Base-by-base conservation (phyloP, 495 filamentous ascomycete species). In the Daldinia grandis region DNA sequence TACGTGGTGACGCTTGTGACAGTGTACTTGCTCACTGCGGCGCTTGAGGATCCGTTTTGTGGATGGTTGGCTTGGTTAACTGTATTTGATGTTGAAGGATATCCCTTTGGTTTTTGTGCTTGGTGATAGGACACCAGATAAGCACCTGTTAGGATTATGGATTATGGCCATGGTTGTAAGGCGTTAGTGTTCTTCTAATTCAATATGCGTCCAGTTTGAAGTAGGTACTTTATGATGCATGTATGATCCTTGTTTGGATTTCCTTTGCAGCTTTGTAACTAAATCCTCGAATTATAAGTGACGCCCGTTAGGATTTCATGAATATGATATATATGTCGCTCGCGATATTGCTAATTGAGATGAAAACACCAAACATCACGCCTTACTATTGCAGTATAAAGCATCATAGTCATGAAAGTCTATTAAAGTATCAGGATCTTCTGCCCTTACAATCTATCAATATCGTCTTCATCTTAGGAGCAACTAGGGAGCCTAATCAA, bases 401-500 rank as follows among this genome's bases (percentile, higher is more conserved):
- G 19, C 19, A 47, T 21, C 19, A 1, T 4, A 10, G 24, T 12
- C 7, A 10, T 21, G 19, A 5, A 47, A 5, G 42, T 21, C 3
- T 47, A 21, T 47, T 44, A 7, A 21, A 8, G 17, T 4, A 8
- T 24, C 8, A 21, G 21, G 19, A 9, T 4, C 4, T 9, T 2
- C 2, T 56, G n/a, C 5, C 15, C 9, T 30, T 31, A 5, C 5
- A 9, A 10, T 55, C 14, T 42, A 55, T 54, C 14, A 28, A 21
- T 7, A 25, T 62, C 49, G 24, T 64, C 30, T 19, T 44, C 21
- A 28, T 47, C 21, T 17, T 21, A 4, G 8, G 9, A 47, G 8
- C 17, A 21, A 47, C 42, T 3, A n/a, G 12, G 12, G 21, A 28
- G 31, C 10, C 47, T 76, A 98, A 81, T 98, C 95, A 80, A 99